Conservation (phyloP, 495 filamentous ascomycete species). For the Gamarada debralockiae region DNA sequence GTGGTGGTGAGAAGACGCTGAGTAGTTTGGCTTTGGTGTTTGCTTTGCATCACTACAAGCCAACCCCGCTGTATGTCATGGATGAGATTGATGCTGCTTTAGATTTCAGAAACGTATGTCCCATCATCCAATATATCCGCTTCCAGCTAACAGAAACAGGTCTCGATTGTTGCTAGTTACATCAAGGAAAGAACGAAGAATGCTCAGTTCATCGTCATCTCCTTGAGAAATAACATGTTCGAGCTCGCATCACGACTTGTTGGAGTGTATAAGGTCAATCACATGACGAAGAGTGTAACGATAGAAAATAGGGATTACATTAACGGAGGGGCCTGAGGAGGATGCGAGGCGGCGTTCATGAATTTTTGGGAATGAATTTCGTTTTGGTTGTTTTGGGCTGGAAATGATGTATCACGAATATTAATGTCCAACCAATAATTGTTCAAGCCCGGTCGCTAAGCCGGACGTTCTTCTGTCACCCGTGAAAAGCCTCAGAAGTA, state of each 20-base stretch:
- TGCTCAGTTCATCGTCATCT: slow-evolving; percentile 98
- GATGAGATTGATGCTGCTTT: slow-evolving; percentile 98
- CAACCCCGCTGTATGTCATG: slow-evolving; percentile 98
- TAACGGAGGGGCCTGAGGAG: slow-evolving; percentile 23
- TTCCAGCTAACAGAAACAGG: slow-evolving; percentile 43
- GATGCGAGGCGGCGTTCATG: slow-evolving; percentile 8
- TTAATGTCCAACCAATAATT: background rate
- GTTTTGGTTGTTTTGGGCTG: background rate
- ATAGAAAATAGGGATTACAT: slow-evolving; percentile 90
- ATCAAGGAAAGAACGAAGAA: slow-evolving; percentile 99
- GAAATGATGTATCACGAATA: slow-evolving; percentile 8
- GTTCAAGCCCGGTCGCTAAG: background rate
- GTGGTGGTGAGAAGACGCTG: slow-evolving; percentile 94
- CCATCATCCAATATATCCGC: background rate
- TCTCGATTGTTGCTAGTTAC: slow-evolving; percentile 96
- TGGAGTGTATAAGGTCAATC: slow-evolving; percentile 98
- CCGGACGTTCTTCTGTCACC: background rate
- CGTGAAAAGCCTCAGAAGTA: too few species aligned
- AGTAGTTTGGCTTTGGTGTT: slow-evolving; percentile 93
- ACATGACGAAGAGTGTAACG: slow-evolving; percentile 98
- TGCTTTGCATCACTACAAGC: slow-evolving; percentile 96
- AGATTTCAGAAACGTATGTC: slow-evolving; percentile 93
- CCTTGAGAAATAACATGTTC: slow-evolving; percentile 98
- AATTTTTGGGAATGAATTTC: background rate
- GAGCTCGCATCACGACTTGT: slow-evolving; percentile 91